These are phyloP conservation scores for Alternaria burnsii DNA, from an alignment of 2,329 filamentous ascomycete genomes.

Conservation along the genomic window DNA sequence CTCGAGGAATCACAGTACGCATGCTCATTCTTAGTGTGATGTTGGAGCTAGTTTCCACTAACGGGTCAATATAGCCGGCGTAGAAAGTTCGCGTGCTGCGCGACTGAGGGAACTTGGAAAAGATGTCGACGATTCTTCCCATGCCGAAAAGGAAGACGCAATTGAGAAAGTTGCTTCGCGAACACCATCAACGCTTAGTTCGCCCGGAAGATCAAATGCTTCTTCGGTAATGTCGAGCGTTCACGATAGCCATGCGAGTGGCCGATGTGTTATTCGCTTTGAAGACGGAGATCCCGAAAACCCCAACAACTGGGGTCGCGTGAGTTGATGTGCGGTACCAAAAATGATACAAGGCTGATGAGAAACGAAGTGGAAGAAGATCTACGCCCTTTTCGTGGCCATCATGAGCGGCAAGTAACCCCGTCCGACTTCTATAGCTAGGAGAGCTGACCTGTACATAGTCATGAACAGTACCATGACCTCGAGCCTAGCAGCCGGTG, in stretches of 20 bases:
- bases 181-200: conserved; percentile 16
- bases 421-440: background rate
- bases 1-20: conserved; percentile 26
- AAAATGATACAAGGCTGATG: background rate
- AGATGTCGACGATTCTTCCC: conserved; percentile 33
- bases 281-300: conserved; percentile 51
- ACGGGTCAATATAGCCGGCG: conserved; percentile 21
- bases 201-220: conserved; percentile 19
- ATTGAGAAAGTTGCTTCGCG: conserved; percentile 32
- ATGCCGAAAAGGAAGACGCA: conserved; percentile 38
- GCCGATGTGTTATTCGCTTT: conserved; percentile 50
- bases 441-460: conserved; percentile 12
- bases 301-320: conserved; percentile 55
- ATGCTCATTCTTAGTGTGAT: background rate
- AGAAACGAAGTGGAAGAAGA: conserved; percentile 62
- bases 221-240: conserved; percentile 13
- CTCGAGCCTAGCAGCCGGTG: conserved; percentile 69
- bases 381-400: conserved; percentile 62
- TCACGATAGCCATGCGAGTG: conserved; percentile 4
- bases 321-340: conserved; percentile 17
- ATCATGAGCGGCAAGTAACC: conserved; percentile 61
- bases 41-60: background rate
- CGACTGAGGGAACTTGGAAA: conserved; percentile 30
- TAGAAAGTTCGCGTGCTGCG: conserved; percentile 27
- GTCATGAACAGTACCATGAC: conserved; percentile 72